A percentile compares a stretch with the other conserved stretches of the same genome.
Conservation (phyloP, 2,329 filamentous ascomycete species). For the Xylaria sp. region DNA sequence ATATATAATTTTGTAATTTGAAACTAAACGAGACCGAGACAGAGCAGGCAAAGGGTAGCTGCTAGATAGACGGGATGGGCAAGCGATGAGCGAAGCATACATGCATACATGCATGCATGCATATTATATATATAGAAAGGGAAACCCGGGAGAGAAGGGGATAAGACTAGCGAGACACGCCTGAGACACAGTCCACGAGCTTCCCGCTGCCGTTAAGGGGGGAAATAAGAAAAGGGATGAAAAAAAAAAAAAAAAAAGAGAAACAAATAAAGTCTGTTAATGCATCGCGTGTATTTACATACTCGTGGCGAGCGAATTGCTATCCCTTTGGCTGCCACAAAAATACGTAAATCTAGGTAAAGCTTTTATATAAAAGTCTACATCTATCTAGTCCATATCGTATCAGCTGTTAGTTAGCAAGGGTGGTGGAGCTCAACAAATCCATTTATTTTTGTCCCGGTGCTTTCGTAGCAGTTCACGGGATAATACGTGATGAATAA, state of each 20-base stretch:
- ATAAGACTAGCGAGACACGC: too few relatives aligned
- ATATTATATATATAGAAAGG: not conserved
- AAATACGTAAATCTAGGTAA: too few relatives aligned
- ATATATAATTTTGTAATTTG: conserved; percentile 23
- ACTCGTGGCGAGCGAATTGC: too few relatives aligned
- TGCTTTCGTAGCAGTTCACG: too few relatives aligned
- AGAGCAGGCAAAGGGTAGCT: not conserved
- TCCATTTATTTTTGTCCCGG: too few relatives aligned
- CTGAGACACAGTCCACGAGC: too few relatives aligned
- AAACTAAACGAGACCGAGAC: not conserved
- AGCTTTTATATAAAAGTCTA: too few relatives aligned
- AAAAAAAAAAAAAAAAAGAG: not conserved
- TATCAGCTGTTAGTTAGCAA: too few relatives aligned
- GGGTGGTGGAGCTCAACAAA: too few relatives aligned
- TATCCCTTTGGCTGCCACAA: too few relatives aligned
- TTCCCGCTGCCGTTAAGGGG: not conserved
- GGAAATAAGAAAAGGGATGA: not conserved
- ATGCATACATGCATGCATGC: not conserved
- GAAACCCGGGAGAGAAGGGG: not conserved
- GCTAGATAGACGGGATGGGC: conserved; percentile 8
- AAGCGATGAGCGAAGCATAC: not conserved
- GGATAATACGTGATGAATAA: too few relatives aligned
- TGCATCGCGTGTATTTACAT: not conserved
- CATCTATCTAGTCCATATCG: too few relatives aligned
- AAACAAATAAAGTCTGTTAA: not conserved